Evolutionary conservation across 2,329 filamentous ascomycete species (phyloP), one percentile per base, ranked within the genome.

Genomic region (Cladobotryum mycophilum): DNA sequence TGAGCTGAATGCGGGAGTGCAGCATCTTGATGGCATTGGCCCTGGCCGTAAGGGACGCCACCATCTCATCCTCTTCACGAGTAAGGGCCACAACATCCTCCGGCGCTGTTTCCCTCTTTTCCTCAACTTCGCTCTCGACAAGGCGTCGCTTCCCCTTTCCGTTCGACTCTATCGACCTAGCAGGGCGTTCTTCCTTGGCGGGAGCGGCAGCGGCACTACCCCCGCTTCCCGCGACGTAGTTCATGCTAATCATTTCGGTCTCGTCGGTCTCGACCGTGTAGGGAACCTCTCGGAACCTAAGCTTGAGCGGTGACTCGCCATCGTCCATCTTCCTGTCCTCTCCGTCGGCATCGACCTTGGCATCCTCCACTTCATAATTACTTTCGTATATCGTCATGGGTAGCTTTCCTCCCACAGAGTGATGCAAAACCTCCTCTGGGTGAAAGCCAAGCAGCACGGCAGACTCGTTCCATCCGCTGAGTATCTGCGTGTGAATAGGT

Each of bases 211-310:
- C 84, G 20, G 90, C 91, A 61, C 88, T 92, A 44, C 88, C 88
- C 43, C 87, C 88, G 37, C 88, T 89, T 47, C 85, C 84, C 1
- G 92, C 91, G 17, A 99, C 86, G 58, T 91, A 95, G 68, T 96
- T 90, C 62, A 99, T 88, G 59, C 88, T 88, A 58, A 99, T 97
- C 90, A 96, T 96, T 69, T 99, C 93, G 1, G 91, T 91, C 67
- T 97, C 91, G 9, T 89, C 89, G 0, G 91, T 96, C 70, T 97
- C 93, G 2, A 97, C 84, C 0, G 86, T 86, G 67, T 93, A 97
- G 2, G 86, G 82, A 9, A 97, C 70, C 63, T 95, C 86, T 53
- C 85, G 81, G 69, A 97, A 97, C 61, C 81, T 86, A 53, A 93
- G 76, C 46, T 78, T 80, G 20, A 83, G 65, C 2, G 73, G 67